Base-by-base conservation (phyloP, 139 green algal species). In the Coelastrella sp. region DNA sequence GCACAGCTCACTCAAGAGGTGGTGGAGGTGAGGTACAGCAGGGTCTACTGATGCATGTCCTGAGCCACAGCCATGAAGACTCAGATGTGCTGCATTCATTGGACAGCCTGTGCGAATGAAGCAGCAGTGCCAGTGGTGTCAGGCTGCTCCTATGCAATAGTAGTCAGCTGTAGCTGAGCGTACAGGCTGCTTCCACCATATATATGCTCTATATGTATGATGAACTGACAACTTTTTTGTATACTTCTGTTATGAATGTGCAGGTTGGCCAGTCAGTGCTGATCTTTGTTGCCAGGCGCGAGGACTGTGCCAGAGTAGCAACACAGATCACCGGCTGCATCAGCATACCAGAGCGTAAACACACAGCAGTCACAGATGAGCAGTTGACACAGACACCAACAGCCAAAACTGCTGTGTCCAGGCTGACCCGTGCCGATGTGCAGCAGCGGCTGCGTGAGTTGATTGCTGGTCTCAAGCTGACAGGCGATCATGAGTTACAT, bases 191-290 rank as follows among this genome's bases (percentile, higher is more conserved):
- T n/a, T n/a, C n/a, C n/a, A n/a, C n/a, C n/a, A n/a, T n/a, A n/a
- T n/a, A n/a, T n/a, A n/a, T n/a, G n/a, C n/a, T n/a, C n/a, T n/a
- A n/a, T n/a, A n/a, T n/a, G n/a, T n/a, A n/a, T n/a, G n/a, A n/a
- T n/a, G n/a, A n/a, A n/a, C n/a, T n/a, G n/a, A n/a, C n/a, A n/a
- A n/a, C n/a, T n/a, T n/a, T n/a, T n/a, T n/a, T n/a, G n/a, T n/a
- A n/a, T n/a, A n/a, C n/a, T n/a, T n/a, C n/a, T 71, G 61, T 71
- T 71, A 13, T 3, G 11, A 19, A 13, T 71, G 61, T 93, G 58
- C 64, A 90, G 76, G 87, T 93, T 3, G 94, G 95, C 8, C 90
- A 98, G 90, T 96, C 94, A 23, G 96, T 98, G 47, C 93, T 99
- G 11, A 90, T 99, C 4, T 99, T 99, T 90, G 68, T 76, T 7